phyloP scores from a whole-genome alignment of 1,139 yeast genomes.

The Hemisphaericaspora lyxosophila region DNA sequence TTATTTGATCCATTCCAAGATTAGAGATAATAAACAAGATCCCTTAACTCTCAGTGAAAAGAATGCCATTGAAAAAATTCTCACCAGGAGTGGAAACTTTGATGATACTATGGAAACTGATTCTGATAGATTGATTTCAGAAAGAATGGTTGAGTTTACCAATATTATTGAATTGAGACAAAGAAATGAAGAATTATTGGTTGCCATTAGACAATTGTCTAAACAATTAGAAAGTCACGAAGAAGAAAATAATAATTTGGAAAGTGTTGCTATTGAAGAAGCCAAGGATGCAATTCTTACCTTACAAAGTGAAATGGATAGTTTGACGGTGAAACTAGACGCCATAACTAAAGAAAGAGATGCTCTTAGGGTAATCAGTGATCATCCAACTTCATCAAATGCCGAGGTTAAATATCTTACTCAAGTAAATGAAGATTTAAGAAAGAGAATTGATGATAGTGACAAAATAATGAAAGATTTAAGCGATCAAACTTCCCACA shows the following conservation, averaged over 20 bases:
- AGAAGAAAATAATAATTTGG: slow-evolving; percentile 43
- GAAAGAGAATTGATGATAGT: slow-evolving; percentile 26
- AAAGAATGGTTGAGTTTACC: slow-evolving; percentile 69
- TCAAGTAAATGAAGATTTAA: slow-evolving; percentile 31
- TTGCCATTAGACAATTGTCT: slow-evolving; percentile 68
- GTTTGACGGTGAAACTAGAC: slow-evolving; percentile 48
- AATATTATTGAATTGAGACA: slow-evolving; percentile 66
- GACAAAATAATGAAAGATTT: slow-evolving; percentile 31
- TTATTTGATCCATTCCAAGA: slow-evolving; percentile 65
- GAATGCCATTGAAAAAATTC: slow-evolving; percentile 48
- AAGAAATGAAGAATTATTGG: slow-evolving; percentile 70
- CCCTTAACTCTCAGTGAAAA: slow-evolving; percentile 62
- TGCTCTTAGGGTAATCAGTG: slow-evolving; percentile 46
- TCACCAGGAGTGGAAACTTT: slow-evolving; percentile 37
- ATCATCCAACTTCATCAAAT: slow-evolving; percentile 11
- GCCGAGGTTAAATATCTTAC: slow-evolving; percentile 26
- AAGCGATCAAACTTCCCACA: slow-evolving; percentile 27
- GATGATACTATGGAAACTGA: slow-evolving; percentile 48
- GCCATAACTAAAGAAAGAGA: slow-evolving; percentile 66
- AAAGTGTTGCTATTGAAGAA: slow-evolving; percentile 63
- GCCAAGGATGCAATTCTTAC: slow-evolving; percentile 75
- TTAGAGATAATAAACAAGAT: slow-evolving; percentile 49
- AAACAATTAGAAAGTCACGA: slow-evolving; percentile 60
- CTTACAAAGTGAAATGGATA: slow-evolving; percentile 61
- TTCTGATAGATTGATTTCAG: slow-evolving; percentile 69